A percentile compares a stretch with the other conserved stretches of the same genome.
phyloP scores from a whole-genome alignment of 192 early-diverging fungal genomes.

The Entomortierella beljakovae region DNA sequence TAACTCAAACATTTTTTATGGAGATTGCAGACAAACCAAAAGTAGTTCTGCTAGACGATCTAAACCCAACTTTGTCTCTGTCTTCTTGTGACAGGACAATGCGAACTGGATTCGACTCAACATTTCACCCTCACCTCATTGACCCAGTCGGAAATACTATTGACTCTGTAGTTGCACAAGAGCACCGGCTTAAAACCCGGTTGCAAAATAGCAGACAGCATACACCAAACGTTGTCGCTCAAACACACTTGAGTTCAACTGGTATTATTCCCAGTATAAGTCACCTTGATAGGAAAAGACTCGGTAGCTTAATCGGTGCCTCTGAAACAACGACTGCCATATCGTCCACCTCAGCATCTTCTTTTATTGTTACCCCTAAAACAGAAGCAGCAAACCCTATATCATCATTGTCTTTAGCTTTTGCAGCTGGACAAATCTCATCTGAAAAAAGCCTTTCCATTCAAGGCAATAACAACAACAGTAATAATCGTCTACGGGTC shows the following conservation, averaged over 20 bases:
- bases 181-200: constrained; percentile 18
- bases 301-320: not conserved
- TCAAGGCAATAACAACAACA: not conserved
- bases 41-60: constrained; percentile 36
- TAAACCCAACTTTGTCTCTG: constrained; percentile 15
- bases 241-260: constrained; percentile 22
- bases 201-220: constrained; percentile 27
- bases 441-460: not conserved
- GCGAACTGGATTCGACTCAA: constrained; percentile 26
- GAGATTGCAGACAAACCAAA: constrained; percentile 36
- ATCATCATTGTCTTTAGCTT: not conserved
- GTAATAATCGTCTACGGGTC: not conserved
- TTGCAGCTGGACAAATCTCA: constrained; percentile 10
- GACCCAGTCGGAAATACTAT: not conserved
- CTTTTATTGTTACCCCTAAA: not conserved
- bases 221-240: constrained; percentile 27
- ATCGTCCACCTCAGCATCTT: constrained; percentile 4
- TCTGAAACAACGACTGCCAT: not conserved
- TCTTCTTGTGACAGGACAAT: constrained; percentile 3
- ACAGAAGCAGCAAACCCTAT: not conserved
- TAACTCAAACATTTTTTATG: constrained; percentile 7
- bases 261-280: constrained; percentile 10
- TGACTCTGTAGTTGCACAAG: not conserved
- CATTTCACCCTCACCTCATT: constrained; percentile 7
- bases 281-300: constrained; percentile 22